Evolutionary conservation across 805 yeast species (phyloP).

Genomic region (Yarrowia phangngaensis): DNA sequence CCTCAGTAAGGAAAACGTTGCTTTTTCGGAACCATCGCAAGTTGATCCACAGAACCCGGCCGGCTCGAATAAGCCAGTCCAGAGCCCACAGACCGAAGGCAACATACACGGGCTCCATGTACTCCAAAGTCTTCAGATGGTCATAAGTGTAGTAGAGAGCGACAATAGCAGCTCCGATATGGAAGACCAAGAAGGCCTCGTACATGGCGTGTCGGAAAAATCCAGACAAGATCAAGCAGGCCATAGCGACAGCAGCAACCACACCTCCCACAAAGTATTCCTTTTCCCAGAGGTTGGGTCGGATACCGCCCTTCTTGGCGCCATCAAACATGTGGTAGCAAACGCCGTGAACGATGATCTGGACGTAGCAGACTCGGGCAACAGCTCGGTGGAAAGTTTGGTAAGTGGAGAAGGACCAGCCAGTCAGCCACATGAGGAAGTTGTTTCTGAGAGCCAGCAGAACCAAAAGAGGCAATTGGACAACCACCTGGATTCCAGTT

Average conservation of each 20-base stretch:
- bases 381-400: slow-evolving; percentile 57
- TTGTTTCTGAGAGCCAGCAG: slow-evolving; percentile 64
- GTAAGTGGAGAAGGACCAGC: slow-evolving; percentile 55
- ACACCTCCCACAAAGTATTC: slow-evolving; percentile 39
- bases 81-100: slow-evolving; percentile 62
- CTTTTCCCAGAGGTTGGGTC: slow-evolving; percentile 7
- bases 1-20: slow-evolving; percentile 31
- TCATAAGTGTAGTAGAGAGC: slow-evolving; percentile 58
- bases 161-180: slow-evolving; percentile 51
- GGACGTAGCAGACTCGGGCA: slow-evolving; percentile 45
- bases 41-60: slow-evolving; percentile 45
- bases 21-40: slow-evolving; percentile 20
- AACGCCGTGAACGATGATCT: slow-evolving; percentile 48
- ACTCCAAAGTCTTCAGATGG: slow-evolving; percentile 52
- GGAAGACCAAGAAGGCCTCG: slow-evolving; percentile 56
- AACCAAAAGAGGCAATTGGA: slow-evolving; percentile 50
- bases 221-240: slow-evolving; percentile 44
- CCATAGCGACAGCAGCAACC: slow-evolving; percentile 39
- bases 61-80: slow-evolving; percentile 57
- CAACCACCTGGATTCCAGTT: slow-evolving; percentile 49
- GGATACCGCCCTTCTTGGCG: slow-evolving; percentile 8
- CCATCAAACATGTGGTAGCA: slow-evolving; percentile 48
- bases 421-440: slow-evolving; percentile 54
- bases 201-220: slow-evolving; percentile 51
- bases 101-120: slow-evolving; percentile 52